Evolutionary conservation across 140 eudicot genomes (phyloP).

Genomic region (Cichorium intybus): DNA sequence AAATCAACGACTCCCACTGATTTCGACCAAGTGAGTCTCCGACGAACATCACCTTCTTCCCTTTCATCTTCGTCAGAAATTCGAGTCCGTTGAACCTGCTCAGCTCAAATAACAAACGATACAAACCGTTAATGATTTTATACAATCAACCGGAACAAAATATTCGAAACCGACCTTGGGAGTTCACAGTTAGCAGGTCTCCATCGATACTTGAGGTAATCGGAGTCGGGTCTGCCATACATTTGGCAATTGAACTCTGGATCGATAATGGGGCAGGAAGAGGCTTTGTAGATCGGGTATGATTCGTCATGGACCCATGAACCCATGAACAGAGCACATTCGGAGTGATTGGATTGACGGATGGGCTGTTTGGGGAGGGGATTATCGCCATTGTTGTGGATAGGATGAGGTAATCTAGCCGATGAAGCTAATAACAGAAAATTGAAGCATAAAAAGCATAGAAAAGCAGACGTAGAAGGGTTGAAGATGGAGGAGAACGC

Average conservation of each 20-base stretch:
- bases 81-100: constrained; percentile 74
- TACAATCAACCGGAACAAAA: background rate
- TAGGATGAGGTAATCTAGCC: constrained; percentile 30
- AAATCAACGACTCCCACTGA: constrained; percentile 94
- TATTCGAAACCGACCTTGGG: constrained; percentile 50
- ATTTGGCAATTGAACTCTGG: constrained; percentile 81
- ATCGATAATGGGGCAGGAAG: constrained; percentile 67
- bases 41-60: constrained; percentile 87
- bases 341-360: constrained; percentile 40
- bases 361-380: constrained; percentile 34
- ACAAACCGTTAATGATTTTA: background rate
- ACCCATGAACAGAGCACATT: constrained; percentile 69
- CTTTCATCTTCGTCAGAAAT: constrained; percentile 62
- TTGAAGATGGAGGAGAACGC: constrained; percentile 22
- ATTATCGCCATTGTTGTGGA: constrained; percentile 24
- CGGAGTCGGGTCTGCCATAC: constrained; percentile 89
- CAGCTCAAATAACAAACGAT: background rate
- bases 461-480: background rate
- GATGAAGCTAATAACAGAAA: constrained; percentile 34
- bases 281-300: constrained; percentile 63
- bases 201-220: constrained; percentile 87
- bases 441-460: constrained; percentile 3
- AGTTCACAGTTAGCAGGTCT: constrained; percentile 79
- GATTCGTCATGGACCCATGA: constrained; percentile 74
- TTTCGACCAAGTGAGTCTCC: constrained; percentile 92